These are phyloP conservation scores for Metschnikowia borealis DNA, from an alignment of 805 yeast species.

Conservation along the genomic window DNA sequence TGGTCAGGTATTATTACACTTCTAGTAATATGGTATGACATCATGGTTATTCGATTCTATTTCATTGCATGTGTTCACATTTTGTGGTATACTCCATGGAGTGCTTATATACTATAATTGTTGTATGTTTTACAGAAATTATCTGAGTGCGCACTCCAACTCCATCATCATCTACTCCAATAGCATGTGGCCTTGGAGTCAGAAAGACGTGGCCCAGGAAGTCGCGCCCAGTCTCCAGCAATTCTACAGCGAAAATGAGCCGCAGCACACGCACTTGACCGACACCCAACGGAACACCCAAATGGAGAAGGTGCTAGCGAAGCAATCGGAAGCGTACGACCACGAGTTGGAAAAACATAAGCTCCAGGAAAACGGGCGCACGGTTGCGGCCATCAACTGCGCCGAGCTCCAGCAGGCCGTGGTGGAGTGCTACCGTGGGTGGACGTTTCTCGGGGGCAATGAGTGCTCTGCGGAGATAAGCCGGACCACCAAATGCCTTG, in stretches of 20 bases:
- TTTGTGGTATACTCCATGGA: too few relatives aligned
- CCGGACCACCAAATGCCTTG: conserved; percentile 27
- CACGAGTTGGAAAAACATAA: conserved; percentile 32
- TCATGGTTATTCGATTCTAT: too few relatives aligned
- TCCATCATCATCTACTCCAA: not conserved
- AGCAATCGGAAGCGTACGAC: conserved; percentile 16
- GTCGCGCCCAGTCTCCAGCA: conserved; percentile 31
- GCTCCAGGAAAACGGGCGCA: conserved; percentile 21
- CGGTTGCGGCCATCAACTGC: conserved; percentile 34
- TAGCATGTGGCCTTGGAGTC: conserved; percentile 12
- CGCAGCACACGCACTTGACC: conserved; percentile 16
- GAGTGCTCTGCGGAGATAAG: conserved; percentile 31
- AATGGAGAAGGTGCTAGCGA: conserved; percentile 25
- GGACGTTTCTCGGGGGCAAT: conserved; percentile 25
- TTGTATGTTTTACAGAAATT: too few relatives aligned
- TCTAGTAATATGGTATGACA: too few relatives aligned
- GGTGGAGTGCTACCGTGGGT: conserved; percentile 32
- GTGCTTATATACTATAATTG: too few relatives aligned
- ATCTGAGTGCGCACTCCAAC: not conserved
- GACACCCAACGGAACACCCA: conserved; percentile 22
- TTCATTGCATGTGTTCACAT: too few relatives aligned
- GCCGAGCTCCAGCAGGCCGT: conserved; percentile 38
- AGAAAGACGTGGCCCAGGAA: conserved; percentile 14
- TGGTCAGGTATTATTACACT: too few relatives aligned
- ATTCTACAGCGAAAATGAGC: conserved; percentile 30